These are phyloP conservation scores for Dictyostelium purpureum DNA, from an alignment of 78 protist species.

Conservation along the genomic window DNA sequence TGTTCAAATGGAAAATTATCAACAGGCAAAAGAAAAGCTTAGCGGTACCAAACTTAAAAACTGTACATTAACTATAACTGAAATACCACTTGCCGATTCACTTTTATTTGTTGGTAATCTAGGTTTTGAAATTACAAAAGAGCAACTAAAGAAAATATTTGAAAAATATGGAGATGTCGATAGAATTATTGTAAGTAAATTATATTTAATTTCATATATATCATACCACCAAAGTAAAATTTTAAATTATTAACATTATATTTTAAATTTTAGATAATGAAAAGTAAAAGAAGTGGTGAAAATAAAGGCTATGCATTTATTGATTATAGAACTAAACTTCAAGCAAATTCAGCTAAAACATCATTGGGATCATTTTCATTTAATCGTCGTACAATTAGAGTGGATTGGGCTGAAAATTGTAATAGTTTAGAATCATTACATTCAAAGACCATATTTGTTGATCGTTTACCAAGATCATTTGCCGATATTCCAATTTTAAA, in stretches of 20 bases:
- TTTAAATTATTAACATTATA: too few relatives aligned
- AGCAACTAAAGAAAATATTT: conserved; percentile 56
- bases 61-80: conserved; percentile 40
- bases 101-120: conserved; percentile 63
- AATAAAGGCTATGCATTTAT: conserved; percentile 60
- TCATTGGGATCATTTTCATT: conserved; percentile 32
- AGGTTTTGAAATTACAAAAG: conserved; percentile 25
- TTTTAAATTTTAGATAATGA: conserved; percentile 7
- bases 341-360: conserved; percentile 59
- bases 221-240: neutral
- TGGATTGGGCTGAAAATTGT: conserved; percentile 74
- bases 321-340: conserved; percentile 68
- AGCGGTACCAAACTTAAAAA: conserved; percentile 19
- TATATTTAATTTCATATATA: too few relatives aligned
- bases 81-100: conserved; percentile 18
- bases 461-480: conserved; percentile 22
- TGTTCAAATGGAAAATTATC: conserved; percentile 29
- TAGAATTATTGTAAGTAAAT: conserved; percentile 48
- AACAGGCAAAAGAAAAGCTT: conserved; percentile 31
- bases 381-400: conserved; percentile 52
- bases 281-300: conserved; percentile 55
- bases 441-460: conserved; percentile 58
- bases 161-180: conserved; percentile 69
- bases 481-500: conserved; percentile 15
- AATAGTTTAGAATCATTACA: conserved; percentile 43